phyloP scores from a whole-genome alignment of 768 basidiomycete genomes.

The Crepidotus variabilis region DNA sequence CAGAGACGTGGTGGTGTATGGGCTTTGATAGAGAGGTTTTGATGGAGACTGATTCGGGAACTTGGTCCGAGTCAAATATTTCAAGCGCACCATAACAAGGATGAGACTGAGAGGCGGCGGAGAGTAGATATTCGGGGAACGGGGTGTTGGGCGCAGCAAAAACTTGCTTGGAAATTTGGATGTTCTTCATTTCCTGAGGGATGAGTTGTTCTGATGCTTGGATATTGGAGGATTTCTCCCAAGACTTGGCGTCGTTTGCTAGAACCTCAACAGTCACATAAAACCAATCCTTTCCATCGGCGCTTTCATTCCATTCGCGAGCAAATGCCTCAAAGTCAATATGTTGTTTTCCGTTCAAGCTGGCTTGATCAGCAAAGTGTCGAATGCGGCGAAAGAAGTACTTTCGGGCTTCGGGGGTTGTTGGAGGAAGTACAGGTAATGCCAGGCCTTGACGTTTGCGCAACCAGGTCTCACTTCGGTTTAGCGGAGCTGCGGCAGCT shows the following conservation, averaged over 20 bases:
- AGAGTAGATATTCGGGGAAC: neutral
- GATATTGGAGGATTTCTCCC: constrained; percentile 20
- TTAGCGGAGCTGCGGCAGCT: constrained; percentile 5
- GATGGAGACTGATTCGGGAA: neutral
- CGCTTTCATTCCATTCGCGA: constrained; percentile 18
- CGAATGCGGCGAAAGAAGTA: constrained; percentile 11
- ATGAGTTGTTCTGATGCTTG: constrained; percentile 20
- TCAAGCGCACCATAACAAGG: neutral
- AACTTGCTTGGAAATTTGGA: neutral
- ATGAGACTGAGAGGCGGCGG: neutral
- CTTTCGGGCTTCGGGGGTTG: constrained; percentile 15
- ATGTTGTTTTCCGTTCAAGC: constrained; percentile 6
- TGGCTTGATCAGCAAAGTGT: neutral
- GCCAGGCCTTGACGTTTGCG: constrained; percentile 17
- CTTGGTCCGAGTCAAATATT: neutral
- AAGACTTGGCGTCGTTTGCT: constrained; percentile 17
- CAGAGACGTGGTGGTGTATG: neutral
- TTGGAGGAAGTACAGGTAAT: constrained; percentile 18
- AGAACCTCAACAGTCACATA: constrained; percentile 23
- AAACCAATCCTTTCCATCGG: constrained; percentile 19
- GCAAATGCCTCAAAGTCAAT: constrained; percentile 19
- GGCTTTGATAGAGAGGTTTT: neutral
- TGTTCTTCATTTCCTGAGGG: neutral
- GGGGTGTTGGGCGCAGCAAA: neutral
- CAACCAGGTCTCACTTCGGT: constrained; percentile 17